These are phyloP conservation scores for Solanum hybrid DNA, from an alignment of 305 asterid species.

Conservation along the genomic window DNA sequence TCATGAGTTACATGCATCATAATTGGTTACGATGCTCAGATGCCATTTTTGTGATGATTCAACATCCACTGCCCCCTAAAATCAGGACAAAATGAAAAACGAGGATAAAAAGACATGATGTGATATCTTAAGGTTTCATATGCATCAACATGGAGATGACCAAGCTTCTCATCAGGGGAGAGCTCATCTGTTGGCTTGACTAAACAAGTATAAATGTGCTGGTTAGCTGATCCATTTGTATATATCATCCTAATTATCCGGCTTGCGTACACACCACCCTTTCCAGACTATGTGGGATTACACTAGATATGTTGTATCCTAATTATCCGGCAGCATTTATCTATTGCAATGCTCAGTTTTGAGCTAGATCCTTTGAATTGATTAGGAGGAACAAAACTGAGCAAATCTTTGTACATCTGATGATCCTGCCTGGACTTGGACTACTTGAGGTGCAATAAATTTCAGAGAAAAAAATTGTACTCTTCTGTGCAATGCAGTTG, in stretches of 20 bases:
- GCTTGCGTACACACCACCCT: background rate
- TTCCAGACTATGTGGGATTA: background rate
- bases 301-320: background rate
- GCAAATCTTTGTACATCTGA: slow-evolving; percentile 30
- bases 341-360: slow-evolving; percentile 21
- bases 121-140: background rate
- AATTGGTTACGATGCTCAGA: background rate
- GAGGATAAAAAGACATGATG: background rate
- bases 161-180: background rate
- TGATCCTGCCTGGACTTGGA: slow-evolving; percentile 17
- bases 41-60: background rate
- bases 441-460: slow-evolving; percentile 16
- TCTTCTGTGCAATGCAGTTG: background rate
- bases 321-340: slow-evolving; percentile 20
- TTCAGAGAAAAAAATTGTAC: background rate
- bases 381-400: slow-evolving; percentile 18
- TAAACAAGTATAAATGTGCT: background rate
- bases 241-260: slow-evolving; percentile 29
- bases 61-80: background rate
- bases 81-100: background rate
- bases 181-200: background rate
- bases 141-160: background rate
- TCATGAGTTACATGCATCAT: slow-evolving; percentile 30
- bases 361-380: background rate
- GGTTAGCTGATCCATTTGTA: slow-evolving; percentile 18